Evolutionary conservation across 306 rosid species (phyloP), one percentile per base, ranked within the genome.

Genomic region (Rosa persica): DNA sequence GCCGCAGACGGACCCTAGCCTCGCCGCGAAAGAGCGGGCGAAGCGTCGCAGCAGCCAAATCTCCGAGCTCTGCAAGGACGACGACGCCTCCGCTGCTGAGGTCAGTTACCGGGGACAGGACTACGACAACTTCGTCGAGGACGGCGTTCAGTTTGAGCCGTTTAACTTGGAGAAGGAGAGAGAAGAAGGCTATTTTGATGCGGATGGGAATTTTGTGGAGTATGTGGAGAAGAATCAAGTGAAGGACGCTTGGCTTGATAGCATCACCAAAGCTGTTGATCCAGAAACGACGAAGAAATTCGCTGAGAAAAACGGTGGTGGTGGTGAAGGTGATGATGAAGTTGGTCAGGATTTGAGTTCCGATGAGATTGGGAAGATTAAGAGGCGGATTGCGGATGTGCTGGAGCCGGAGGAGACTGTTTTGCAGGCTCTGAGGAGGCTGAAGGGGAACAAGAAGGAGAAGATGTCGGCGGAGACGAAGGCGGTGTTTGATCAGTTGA

Each of bases 181-280:
- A 80, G 98, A 94, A 76, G 97, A 91, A 87, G 99, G 97, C 76
- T 92, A 91, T 77, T 95, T 95, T 77, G 99, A 95, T 46, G 89
- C 85, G 13, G 87, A 84, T 0, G 97, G 97, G 47, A 95, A 95
- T 79, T 95, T 85, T 70, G 91, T 95, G 67, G 99, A 95, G 83
- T 95, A 88, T 72, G 86, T 89, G 22, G 88, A 84, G 3, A 88
- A 91, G 15, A 85, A 91, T 11, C 93, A 87, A 57, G 83, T 88
- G 70, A 83, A 86, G 89, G 89, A 75, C 20, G 78, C 78, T 25
- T 75, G 78, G 78, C 70, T 75, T 3, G 70, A 75, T 19, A 75
- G 78, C 10, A 4, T 75, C 4, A 5, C 8, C n/a, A 66, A 43
- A 10, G 78, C 70, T 27, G 78, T 66, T 34, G 70, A 25, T 66